phyloP scores from a whole-genome alignment of 2,329 filamentous ascomycete genomes.

The Microcyclosporella mali region DNA sequence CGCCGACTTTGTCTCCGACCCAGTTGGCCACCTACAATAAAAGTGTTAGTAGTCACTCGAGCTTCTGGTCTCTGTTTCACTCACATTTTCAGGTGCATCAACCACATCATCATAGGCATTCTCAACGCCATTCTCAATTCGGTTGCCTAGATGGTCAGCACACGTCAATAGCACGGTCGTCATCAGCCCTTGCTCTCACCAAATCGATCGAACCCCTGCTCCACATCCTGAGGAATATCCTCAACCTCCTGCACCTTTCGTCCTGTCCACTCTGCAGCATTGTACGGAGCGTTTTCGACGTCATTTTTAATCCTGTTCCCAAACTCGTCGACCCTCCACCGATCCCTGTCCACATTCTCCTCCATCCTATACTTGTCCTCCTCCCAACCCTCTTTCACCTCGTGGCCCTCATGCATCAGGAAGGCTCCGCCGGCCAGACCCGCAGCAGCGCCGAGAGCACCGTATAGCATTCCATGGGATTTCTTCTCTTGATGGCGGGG shows the following conservation, averaged over 20 bases:
- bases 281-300: slow-evolving; percentile 38
- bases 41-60: no score
- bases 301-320: slow-evolving; percentile 22
- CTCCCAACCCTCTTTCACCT: slow-evolving; percentile 31
- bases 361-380: slow-evolving; percentile 26
- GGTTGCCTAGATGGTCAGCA: slow-evolving; percentile 25
- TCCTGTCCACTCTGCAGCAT: slow-evolving; percentile 41
- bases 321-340: slow-evolving; percentile 20
- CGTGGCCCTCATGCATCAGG: slow-evolving; percentile 41
- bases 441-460: slow-evolving; percentile 36
- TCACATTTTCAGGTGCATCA: slow-evolving; percentile 30
- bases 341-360: slow-evolving; percentile 15
- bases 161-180: slow-evolving; percentile 29
- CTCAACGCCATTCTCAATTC: slow-evolving; percentile 29
- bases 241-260: slow-evolving; percentile 38
- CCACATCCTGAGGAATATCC: slow-evolving; percentile 32
- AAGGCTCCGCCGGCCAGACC: slow-evolving; percentile 41
- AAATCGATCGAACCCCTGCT: slow-evolving; percentile 30
- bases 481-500: slow-evolving; percentile 23
- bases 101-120: slow-evolving; percentile 31
- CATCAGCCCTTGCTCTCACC: slow-evolving; percentile 28
- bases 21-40: slow-evolving; percentile 21
- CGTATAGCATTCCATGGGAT: slow-evolving; percentile 33
- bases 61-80: no score
- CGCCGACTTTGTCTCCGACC: slow-evolving; percentile 38